Base-by-base conservation (phyloP, 2,329 filamentous ascomycete genomes). In the Aspergillus quadrilineatus region DNA sequence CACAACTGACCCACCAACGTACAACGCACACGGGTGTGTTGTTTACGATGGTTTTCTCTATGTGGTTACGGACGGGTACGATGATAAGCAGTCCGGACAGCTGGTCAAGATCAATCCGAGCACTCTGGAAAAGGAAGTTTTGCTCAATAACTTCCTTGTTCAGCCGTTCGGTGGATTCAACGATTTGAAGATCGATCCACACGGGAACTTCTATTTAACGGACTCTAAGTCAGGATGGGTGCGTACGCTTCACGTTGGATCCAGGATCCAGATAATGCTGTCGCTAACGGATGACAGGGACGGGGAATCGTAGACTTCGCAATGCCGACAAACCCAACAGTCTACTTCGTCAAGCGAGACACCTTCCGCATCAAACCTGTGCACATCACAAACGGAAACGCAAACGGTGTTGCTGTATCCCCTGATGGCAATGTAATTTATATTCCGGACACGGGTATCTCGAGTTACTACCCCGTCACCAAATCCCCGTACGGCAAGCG, bases 351-450 rank as follows among this genome's bases (percentile, higher is more conserved):
- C 26, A 44, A 61, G 3, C n/a, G 37, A 2, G 42, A 36, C 0
- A 61, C 56, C 1, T 37, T 56, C 34, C 56, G 51, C 14, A 22
- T 50, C 10, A 59, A 56, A 14, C 37, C 53, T 5, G 46, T 57
- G 0, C 47, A 53, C n/a, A 55, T 44, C 14, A 59, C 59, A 0
- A 50, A 36, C 28, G 53, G 56, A 4, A 58, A 60, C 34, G 61
- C 67, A 1, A 67, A 69, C 53, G 61, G 59, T 9, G 59, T 65
- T 2, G 66, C 68, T 34, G 58, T 69, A 9, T 65, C 62, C 6
- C 65, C 65, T 0, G 58, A 63, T 44, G 61, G 63, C 12, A 47
- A 51, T 14, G 57, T 60, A 4, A 49, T 69, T 8, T 69, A 69
- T 46, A 48, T 69, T 5, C 65, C 66, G 0, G 65, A 69, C 58